phyloP scores from a whole-genome alignment of 805 yeast species.

The Blastobotrys parvus region DNA sequence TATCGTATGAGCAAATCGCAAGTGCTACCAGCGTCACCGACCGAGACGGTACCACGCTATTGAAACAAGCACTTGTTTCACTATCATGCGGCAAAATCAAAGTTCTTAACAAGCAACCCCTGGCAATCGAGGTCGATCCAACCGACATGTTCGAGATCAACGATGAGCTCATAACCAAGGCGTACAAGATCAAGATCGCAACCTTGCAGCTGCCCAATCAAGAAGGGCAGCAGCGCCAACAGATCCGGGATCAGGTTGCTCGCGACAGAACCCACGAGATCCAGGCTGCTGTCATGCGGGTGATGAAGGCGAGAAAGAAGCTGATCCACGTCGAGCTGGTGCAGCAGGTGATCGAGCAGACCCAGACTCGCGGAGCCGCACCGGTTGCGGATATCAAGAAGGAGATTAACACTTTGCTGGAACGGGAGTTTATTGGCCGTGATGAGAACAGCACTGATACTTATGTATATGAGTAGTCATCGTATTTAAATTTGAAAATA shows the following conservation, averaged over 20 bases:
- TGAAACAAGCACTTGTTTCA: conserved; percentile 21
- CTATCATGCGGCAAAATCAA: conserved; percentile 21
- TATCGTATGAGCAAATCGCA: conserved; percentile 16
- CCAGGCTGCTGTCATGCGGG: conserved; percentile 27
- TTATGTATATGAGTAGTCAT: no score
- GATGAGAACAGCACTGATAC: conserved; percentile 6
- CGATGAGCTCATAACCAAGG: conserved; percentile 17
- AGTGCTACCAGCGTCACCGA: conserved; percentile 14
- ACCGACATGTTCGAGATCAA: conserved; percentile 22
- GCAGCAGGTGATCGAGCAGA: conserved; percentile 20
- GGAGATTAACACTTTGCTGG: conserved; percentile 24
- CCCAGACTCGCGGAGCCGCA: conserved; percentile 24
- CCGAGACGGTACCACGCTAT: conserved; percentile 4
- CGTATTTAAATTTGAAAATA: no score
- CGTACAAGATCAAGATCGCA: conserved; percentile 19
- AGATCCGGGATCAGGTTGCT: conserved; percentile 18
- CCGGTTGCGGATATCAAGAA: conserved; percentile 24
- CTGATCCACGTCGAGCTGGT: conserved; percentile 24
- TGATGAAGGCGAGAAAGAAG: conserved; percentile 24
- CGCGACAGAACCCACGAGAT: conserved; percentile 27
- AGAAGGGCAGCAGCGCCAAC: conserved; percentile 17
- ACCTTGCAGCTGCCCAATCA: conserved; percentile 16
- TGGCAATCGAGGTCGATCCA: conserved; percentile 12
- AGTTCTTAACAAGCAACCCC: conserved; percentile 18
- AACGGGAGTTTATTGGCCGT: conserved; percentile 23